Percentiles rank a stretch among this genome's conserved stretches.
Evolutionary conservation across 2,329 filamentous ascomycete species (phyloP).

Genomic region (Bipolaris gigantea): DNA sequence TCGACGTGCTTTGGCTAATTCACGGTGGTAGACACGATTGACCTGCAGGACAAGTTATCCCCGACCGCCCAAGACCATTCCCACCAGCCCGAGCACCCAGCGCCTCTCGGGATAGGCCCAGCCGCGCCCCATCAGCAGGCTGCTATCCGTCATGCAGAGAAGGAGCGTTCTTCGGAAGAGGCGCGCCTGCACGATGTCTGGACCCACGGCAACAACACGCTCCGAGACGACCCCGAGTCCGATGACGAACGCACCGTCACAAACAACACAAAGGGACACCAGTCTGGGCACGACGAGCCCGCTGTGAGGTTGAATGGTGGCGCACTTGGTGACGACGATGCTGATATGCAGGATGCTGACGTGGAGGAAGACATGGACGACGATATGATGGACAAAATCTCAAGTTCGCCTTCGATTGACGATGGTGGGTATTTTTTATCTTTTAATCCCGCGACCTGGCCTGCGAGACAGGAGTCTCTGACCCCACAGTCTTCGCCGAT

Average conservation of each 20-base stretch:
- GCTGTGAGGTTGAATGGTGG: slow-evolving; percentile 41
- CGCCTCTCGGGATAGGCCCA: slow-evolving; percentile 56
- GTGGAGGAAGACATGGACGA: slow-evolving; percentile 71
- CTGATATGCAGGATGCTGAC: slow-evolving; percentile 64
- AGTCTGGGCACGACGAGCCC: slow-evolving; percentile 35
- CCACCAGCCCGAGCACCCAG: slow-evolving; percentile 56
- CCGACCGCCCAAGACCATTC: slow-evolving; percentile 85
- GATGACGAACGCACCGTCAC: slow-evolving; percentile 57
- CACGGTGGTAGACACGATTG: slow-evolving; percentile 75
- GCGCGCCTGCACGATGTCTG: slow-evolving; percentile 62
- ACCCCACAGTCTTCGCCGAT: slow-evolving; percentile 41
- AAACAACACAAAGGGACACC: slow-evolving; percentile 22
- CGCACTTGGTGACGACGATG: slow-evolving; percentile 48
- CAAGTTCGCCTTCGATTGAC: slow-evolving; percentile 97
- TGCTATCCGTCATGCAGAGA: slow-evolving; percentile 76
- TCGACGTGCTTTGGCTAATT: slow-evolving; percentile 27
- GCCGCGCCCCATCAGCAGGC: slow-evolving; percentile 83
- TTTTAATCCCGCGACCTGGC: slow-evolving; percentile 43
- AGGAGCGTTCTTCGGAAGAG: slow-evolving; percentile 73
- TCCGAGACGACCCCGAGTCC: slow-evolving; percentile 56
- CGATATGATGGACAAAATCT: slow-evolving; percentile 98
- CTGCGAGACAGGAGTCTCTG: slow-evolving; percentile 48
- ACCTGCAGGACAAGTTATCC: slow-evolving; percentile 81
- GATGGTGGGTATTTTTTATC: slow-evolving; percentile 80
- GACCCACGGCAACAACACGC: slow-evolving; percentile 47